Evolutionary conservation across 1,284 basidiomycete species (phyloP), one percentile per base, ranked within the genome.

Genomic region (Cryptococcus sp.): DNA sequence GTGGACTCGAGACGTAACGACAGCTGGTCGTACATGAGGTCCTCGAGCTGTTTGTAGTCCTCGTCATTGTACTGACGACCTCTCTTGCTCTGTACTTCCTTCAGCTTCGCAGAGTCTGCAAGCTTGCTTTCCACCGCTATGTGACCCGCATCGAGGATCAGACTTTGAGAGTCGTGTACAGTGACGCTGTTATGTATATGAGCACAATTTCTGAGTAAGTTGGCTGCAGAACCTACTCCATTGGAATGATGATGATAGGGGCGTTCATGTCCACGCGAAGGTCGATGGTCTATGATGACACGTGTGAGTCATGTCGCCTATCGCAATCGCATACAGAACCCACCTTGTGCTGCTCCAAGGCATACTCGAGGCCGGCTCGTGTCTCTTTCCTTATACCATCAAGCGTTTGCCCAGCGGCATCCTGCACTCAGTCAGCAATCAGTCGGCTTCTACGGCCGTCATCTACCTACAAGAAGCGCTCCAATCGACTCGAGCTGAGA

Each of bases 381-480:
- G 96, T 99, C 75, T 99, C 93, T 73, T 95, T 94, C 54, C 94
- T 85, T 51, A 99, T 82, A 4, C 91, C 94, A 74, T 99, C 96
- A 3, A 99, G 82, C 0, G 95, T 98, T 75, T 95, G 87, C 69
- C 90, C 93, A 0, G 96, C 96, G 13, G 88, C 96, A 74, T 87
- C 91, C 90, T 91, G 61, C 13, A 13, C 7, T 35, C 31, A 10
- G 19, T 13, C 42, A 27, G 31, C 10, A 22, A 16, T 22, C 4
- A 15, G 41, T 5, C n/a, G 25, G 44, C 39, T 7, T 31, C 35
- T 57, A 40, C 46, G n/a, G 4, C 22, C 17, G 17, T n/a, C 11
- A 23, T 17, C 10, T 16, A 79, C 86, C 56, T 68, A 90, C 89
- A 69, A 94, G 78, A 44, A 94, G 82, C 0, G 91, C 91, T 74